These are phyloP conservation scores for Halenospora varia DNA, from an alignment of 495 filamentous ascomycete genomes.

Conservation along the genomic window DNA sequence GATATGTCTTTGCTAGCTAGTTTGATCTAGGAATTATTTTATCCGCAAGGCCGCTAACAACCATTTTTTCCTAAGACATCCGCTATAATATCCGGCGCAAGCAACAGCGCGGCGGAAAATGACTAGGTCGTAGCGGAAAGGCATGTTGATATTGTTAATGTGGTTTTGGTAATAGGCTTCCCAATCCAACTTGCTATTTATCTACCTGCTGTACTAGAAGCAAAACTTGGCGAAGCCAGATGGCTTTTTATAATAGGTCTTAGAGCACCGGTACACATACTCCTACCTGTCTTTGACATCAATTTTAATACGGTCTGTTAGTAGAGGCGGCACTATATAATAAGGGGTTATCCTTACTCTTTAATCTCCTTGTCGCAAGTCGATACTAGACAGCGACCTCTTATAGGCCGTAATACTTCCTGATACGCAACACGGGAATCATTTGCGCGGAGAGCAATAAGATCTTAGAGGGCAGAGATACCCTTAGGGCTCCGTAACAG, in stretches of 20 bases:
- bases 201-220: constrained; percentile 12
- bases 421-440: constrained; percentile 21
- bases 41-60: no score
- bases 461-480: constrained; percentile 18
- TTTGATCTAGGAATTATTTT: no score
- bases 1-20: no score
- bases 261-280: constrained; percentile 18
- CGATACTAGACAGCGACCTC: constrained; percentile 17
- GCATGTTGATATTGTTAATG: constrained; percentile 16
- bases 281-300: constrained; percentile 16
- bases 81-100: constrained; percentile 16
- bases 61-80: no score
- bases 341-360: constrained; percentile 14
- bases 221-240: constrained; percentile 20
- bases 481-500: no score
- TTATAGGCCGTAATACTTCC: constrained; percentile 14
- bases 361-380: no score
- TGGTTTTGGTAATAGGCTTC: constrained; percentile 22
- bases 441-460: constrained; percentile 18
- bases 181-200: constrained; percentile 16
- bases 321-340: constrained; percentile 10
- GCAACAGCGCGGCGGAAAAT: constrained; percentile 20
- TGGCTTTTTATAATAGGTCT: constrained; percentile 14
- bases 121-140: no score
- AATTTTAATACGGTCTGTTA: constrained; percentile 16